Evolutionary conservation across 2,329 filamentous ascomycete genomes (phyloP), one percentile per base, ranked within the genome.

Genomic region (Penicillium nordicum): DNA sequence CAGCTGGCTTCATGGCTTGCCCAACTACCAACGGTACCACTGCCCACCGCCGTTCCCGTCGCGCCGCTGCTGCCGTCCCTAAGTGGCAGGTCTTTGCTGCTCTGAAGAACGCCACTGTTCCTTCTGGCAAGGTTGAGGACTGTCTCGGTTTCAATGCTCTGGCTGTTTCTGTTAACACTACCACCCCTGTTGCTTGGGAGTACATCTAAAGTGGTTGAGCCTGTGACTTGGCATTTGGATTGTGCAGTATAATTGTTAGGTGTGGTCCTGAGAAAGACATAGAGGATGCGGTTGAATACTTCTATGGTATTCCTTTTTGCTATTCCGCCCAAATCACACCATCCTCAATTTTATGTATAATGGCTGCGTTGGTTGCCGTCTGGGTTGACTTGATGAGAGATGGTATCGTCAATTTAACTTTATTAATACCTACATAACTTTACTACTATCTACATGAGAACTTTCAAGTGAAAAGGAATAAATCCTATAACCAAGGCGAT

Each of bases 1-100:
- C 71, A 8, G 65, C 58, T 2, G 75, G 73, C 18, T 74, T 78
- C 58, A 73, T 78, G 66, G 77, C 75, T 25, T 79, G 77, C 61
- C 76, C 75, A 9, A 57, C 53, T 32, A 37, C 61, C 23, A 62
- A 57, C 36, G 34, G 51, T 21, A 61, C 58, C 32, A 18, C 47
- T n/a, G 16, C 30, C 18, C 34, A 48, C 16, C 53, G 56, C 44
- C 51, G 44, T 52, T 23, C 45, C 18, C 44, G 57, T 45, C 58
- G 60, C 11, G 37, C 21, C 47, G 54, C 49, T 48, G 27, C 61
- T 30, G 53, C 57, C 7, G 59, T 51, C 29, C 57, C 54, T 27
- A 57, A 57, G 29, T 78, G 69, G 64, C 72, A 77, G 63, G 73
- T 79, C 2, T 78, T 71, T 58, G 73, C 71, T 25, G 67, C 68